Base-by-base conservation (phyloP, 768 basidiomycete species). In the Clathrus columnatus region DNA sequence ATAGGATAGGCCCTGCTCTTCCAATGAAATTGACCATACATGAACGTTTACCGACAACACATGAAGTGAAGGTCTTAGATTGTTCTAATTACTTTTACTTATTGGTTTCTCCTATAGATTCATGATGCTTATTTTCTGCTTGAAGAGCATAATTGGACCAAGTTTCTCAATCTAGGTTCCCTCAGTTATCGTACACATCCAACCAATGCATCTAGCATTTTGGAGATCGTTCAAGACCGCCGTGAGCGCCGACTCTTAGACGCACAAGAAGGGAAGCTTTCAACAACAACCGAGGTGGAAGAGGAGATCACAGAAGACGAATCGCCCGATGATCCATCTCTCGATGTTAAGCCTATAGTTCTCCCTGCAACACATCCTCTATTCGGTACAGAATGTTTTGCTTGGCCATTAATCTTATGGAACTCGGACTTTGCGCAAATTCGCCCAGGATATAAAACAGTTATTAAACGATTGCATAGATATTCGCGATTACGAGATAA, bases 71-170 rank as follows among this genome's bases (percentile, higher is more conserved):
- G 18, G 11, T 36, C n/a, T n/a, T n/a, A n/a, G n/a, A 11, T 36
- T n/a, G 36, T 36, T 27, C 42, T 14, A 18, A 14, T 14, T 26
- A 24, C 2, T 4, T 21, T 30, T 10, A 16, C 45, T 44, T 4
- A 23, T 42, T 16, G n/a, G 18, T 28, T 16, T 14, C 29, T 53
- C 23, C 8, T 42, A 14, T 41, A 53, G 51, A 17, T 53, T 42
- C 51, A 44, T 27, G 51, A 53, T 41, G 24, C 45, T 14, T 53
- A 53, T 41, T 16, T 26, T 23, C 51, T 53, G 10, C 51, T 53
- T 18, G 45, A 53, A 24, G 51, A 42, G n/a, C 45, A 20, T 6
- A 42, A 17, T 28, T 53, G 51, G 51, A 44, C 23, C 11, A 41
- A 43, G 16, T 53, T 53, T 17, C 23, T 41, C 7, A 44, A 18